Conservation (phyloP, 1,284 basidiomycete species). For the Inonotus obliquus region DNA sequence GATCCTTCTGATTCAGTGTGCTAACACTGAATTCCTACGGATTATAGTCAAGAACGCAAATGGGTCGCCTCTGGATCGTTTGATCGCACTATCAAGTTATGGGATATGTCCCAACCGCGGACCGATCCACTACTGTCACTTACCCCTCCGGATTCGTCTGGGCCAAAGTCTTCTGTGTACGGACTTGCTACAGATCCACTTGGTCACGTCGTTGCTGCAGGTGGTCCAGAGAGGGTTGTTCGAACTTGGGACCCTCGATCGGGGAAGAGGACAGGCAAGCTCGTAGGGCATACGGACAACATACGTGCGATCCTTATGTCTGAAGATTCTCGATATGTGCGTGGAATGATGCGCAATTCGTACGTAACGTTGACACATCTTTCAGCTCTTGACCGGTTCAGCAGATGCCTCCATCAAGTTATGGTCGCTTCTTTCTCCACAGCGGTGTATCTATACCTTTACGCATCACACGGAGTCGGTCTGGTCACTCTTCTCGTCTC, state of each 20-base stretch:
- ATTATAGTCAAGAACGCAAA: conserved; percentile 60
- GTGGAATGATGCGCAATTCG: conserved; percentile 27
- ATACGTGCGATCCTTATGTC: conserved; percentile 86
- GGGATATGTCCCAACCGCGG: conserved; percentile 67
- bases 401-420: conserved; percentile 74
- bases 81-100: conserved; percentile 89
- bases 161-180: conserved; percentile 76
- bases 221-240: conserved; percentile 87
- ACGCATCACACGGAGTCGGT: conserved; percentile 94
- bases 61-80: conserved; percentile 95
- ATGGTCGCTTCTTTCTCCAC: conserved; percentile 84
- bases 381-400: conserved; percentile 19
- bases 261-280: conserved; percentile 64
- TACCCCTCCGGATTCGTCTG: conserved; percentile 52
- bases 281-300: conserved; percentile 96
- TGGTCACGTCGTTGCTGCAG: conserved; percentile 81
- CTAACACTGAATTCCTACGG: conserved; percentile 1
- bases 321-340: conserved; percentile 85
- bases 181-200: conserved; percentile 74
- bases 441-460: conserved; percentile 93
- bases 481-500: conserved; percentile 87
- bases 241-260: conserved; percentile 91
- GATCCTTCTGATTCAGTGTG: conserved; percentile 20
- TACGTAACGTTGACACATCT: neutral
- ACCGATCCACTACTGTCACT: conserved; percentile 53